phyloP scores from a whole-genome alignment of 2,329 filamentous ascomycete genomes.

The Hypoxylon sp. region DNA sequence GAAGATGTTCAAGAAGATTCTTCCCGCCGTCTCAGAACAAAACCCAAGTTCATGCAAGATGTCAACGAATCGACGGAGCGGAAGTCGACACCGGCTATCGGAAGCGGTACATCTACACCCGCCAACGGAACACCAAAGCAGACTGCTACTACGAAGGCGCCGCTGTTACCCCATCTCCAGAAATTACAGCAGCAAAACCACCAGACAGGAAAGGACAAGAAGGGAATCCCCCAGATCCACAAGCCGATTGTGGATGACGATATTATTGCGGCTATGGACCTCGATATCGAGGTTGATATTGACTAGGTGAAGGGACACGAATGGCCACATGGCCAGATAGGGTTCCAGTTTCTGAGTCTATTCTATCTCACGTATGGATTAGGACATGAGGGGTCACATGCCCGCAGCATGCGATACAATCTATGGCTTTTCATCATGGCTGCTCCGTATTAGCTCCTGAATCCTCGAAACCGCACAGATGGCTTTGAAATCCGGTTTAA shows the following conservation, averaged over 20 bases:
- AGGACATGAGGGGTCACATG: neutral
- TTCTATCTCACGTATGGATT: conserved; percentile 1
- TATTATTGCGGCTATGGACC: conserved; percentile 87
- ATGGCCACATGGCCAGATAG: neutral
- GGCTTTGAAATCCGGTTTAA: conserved; percentile 7
- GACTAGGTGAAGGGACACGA: conserved; percentile 56
- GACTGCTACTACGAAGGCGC: conserved; percentile 58
- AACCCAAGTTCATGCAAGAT: conserved; percentile 78
- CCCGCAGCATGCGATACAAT: neutral
- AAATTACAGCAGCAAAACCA: conserved; percentile 68
- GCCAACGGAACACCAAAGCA: conserved; percentile 67
- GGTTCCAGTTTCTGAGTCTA: neutral
- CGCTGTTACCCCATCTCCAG: conserved; percentile 66
- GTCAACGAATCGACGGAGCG: conserved; percentile 67
- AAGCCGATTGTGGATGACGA: conserved; percentile 91
- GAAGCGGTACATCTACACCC: conserved; percentile 66
- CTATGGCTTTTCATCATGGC: neutral
- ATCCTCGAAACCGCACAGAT: conserved; percentile 1
- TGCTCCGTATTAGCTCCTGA: neutral
- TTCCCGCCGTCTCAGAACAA: conserved; percentile 74
- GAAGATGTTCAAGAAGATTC: conserved; percentile 72
- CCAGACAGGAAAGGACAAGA: conserved; percentile 70
- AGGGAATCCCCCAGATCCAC: conserved; percentile 77
- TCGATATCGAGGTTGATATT: conserved; percentile 94
- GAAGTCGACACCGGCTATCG: conserved; percentile 64